These are phyloP conservation scores for Penicillium ochrochloron DNA, from an alignment of 495 filamentous ascomycete genomes.

Conservation along the genomic window DNA sequence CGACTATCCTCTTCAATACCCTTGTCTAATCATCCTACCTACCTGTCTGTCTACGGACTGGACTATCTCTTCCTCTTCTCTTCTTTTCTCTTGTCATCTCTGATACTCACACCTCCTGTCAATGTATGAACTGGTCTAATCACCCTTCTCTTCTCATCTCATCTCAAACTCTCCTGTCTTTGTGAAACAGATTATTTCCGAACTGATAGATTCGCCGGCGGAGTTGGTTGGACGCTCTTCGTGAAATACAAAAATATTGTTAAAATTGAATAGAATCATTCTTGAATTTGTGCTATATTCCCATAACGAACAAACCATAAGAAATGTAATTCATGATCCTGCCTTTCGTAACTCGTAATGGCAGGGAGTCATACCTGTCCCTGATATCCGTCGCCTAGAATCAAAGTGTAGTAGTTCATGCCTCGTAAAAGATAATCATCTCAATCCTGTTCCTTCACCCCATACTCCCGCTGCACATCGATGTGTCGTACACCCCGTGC, in stretches of 20 bases:
- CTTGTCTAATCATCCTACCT: background rate
- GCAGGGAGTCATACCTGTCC: background rate
- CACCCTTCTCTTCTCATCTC: slow-evolving; percentile 6
- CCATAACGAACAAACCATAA: too few species aligned
- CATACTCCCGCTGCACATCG: slow-evolving; percentile 66
- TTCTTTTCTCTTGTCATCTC: slow-evolving; percentile 6
- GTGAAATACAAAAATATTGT: too few species aligned
- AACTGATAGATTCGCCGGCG: slow-evolving; percentile 4
- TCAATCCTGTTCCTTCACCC: slow-evolving; percentile 42
- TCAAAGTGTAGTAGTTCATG: background rate
- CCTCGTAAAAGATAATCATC: background rate
- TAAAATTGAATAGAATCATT: too few species aligned
- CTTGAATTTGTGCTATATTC: too few species aligned
- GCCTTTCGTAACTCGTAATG: background rate
- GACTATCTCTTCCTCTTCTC: background rate
- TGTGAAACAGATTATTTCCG: background rate
- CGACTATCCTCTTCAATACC: background rate
- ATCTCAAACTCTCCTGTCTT: background rate
- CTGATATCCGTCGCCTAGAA: background rate
- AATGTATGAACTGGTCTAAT: slow-evolving; percentile 14
- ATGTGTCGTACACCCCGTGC: slow-evolving; percentile 62
- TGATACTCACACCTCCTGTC: slow-evolving; percentile 11
- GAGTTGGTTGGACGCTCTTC: background rate
- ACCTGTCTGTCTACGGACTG: background rate
- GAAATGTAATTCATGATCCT: background rate